Conservation (phyloP, 2,329 filamentous ascomycete species). For the Colletotrichum higginsianum region DNA sequence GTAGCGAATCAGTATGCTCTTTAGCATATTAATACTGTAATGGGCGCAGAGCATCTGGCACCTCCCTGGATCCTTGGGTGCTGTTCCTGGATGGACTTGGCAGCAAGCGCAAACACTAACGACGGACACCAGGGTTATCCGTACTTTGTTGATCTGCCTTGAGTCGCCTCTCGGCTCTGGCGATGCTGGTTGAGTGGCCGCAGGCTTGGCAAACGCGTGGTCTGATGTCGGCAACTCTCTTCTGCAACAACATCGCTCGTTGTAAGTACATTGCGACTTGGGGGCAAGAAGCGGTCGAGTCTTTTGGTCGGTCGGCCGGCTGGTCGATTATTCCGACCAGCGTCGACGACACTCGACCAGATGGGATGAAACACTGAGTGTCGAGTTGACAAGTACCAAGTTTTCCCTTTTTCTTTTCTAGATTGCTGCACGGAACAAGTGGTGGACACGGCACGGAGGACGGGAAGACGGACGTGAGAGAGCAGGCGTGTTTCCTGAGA, state of each 20-base stretch:
- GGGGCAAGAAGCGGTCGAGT: neutral
- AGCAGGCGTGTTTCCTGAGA: neutral
- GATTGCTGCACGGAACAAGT: constrained; percentile 26
- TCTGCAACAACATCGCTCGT: neutral
- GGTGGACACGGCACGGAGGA: constrained; percentile 3
- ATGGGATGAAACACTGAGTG: constrained; percentile 34
- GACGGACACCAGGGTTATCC: constrained; percentile 17
- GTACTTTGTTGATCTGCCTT: constrained; percentile 15
- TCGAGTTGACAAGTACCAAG: constrained; percentile 20
- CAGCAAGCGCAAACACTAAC: constrained; percentile 27
- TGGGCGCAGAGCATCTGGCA: neutral
- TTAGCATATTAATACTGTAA: neutral
- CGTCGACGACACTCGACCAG: neutral
- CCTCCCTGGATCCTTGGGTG: neutral
- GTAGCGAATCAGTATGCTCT: fast-evolving
- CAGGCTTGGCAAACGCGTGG: constrained; percentile 32
- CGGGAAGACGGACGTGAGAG: neutral
- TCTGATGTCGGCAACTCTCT: constrained; percentile 20
- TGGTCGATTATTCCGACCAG: neutral
- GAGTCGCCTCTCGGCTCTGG: neutral
- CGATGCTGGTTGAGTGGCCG: neutral
- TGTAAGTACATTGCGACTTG: neutral
- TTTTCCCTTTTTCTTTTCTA: neutral
- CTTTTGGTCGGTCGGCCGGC: neutral
- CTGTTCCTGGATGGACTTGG: constrained; percentile 20